These are phyloP conservation scores for Tulasnella sp. DNA, from an alignment of 768 basidiomycete species.

Conservation along the genomic window DNA sequence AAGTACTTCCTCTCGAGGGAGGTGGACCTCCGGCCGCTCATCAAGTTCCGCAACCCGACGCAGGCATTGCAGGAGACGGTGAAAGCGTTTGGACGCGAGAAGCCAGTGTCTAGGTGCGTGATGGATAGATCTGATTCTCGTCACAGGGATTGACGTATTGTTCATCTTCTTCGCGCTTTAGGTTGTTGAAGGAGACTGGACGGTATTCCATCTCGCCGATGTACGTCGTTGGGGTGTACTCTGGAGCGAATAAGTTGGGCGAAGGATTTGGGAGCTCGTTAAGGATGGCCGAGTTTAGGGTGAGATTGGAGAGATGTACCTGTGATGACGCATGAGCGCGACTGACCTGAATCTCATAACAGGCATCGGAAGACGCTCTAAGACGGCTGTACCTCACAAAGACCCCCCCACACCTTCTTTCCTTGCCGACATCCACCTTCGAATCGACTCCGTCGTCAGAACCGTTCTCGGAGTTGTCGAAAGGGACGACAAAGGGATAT, in stretches of 20 bases:
- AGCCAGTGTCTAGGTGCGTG: constrained; percentile 56
- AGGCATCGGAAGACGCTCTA: constrained; percentile 82
- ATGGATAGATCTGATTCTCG: too few relatives aligned
- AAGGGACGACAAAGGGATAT: background rate
- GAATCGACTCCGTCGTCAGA: constrained; percentile 21
- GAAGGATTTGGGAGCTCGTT: constrained; percentile 91
- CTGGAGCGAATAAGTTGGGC: constrained; percentile 70
- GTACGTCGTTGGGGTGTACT: constrained; percentile 93
- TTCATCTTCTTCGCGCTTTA: constrained; percentile 22
- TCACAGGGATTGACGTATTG: too few relatives aligned
- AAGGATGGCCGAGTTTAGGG: constrained; percentile 90
- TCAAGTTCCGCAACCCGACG: constrained; percentile 78
- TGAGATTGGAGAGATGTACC: constrained; percentile 25
- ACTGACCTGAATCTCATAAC: background rate
- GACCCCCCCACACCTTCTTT: constrained; percentile 53
- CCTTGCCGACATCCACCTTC: constrained; percentile 68
- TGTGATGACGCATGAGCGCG: background rate
- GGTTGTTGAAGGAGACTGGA: constrained; percentile 87
- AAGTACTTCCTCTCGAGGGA: constrained; percentile 79
- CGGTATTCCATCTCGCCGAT: constrained; percentile 82
- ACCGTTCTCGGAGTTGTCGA: background rate
- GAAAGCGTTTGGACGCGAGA: constrained; percentile 51
- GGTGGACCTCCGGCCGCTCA: constrained; percentile 64
- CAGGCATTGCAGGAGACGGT: constrained; percentile 63
- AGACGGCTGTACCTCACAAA: constrained; percentile 73